Base-by-base conservation (phyloP, 768 basidiomycete species). In the Rhizopogon salebrosus region DNA sequence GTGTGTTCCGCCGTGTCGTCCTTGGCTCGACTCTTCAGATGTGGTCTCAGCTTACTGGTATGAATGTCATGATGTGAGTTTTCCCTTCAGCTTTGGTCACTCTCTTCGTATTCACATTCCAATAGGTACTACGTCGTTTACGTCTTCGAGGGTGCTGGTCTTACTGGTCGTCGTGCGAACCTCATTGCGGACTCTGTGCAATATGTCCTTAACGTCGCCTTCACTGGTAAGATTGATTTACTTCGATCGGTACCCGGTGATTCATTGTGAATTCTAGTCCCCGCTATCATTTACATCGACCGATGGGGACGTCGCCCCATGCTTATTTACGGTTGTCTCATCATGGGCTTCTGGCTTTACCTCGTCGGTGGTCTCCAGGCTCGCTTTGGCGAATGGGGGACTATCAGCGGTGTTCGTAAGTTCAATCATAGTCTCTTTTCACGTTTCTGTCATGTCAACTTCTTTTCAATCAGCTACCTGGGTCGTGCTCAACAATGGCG, bases 251-350 rank as follows among this genome's bases (percentile, higher is more conserved):
- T n/a, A 41, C 24, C 31, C 31, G 45, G 3, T 9, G 23, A 51
- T 41, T 45, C 27, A 37, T 23, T 46, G 41, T 24, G 18, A 5
- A 34, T 41, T 46, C 22, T 18, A 55, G 53, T 79, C 24, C 77
- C 77, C 8, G 76, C 77, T 1, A 76, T 80, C 58, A 56, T 77
- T 61, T 88, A 81, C 70, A 87, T 89, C 60, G 89, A 91, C 66
- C 76, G 73, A 67, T 89, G 86, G 85, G 89, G 89, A 53, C 85
- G 88, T 37, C 78, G 87, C 18, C 87, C 88, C 6, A 84, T 90
- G 75, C 72, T 91, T 2, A 72, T 91, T 52, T 69, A 69, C 46
- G 88, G 85, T 26, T 80, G 82, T 3, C 66, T 81, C 3, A 63
- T 81, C 52, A 88, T 90, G 89, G 84, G 84, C 45, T 82, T 85